Evolutionary conservation across 495 filamentous ascomycete genomes (phyloP).

Genomic region (Aspergillus taichungensis): DNA sequence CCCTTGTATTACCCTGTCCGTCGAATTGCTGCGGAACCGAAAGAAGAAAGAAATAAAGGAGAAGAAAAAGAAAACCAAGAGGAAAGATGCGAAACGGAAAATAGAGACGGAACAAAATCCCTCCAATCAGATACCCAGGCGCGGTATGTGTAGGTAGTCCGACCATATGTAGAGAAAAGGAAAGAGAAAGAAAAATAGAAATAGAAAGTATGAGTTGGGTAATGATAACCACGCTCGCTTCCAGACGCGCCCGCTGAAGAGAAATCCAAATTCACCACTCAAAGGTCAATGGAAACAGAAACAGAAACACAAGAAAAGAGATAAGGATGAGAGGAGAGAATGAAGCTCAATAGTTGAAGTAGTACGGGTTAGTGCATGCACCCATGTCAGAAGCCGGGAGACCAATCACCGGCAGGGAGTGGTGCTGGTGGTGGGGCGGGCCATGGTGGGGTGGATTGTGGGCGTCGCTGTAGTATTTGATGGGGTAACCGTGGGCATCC

Average conservation of each 20-base stretch:
- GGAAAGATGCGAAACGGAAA: not conserved
- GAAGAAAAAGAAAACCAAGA: not conserved
- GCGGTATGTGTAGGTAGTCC: no score
- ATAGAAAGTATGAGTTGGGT: not conserved
- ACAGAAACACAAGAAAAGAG: not conserved
- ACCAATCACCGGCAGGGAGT: conserved; percentile 8
- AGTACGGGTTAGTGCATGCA: conserved; percentile 21
- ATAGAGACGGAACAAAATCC: not conserved
- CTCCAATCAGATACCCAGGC: no score
- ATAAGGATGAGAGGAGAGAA: not conserved
- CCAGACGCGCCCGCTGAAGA: no score
- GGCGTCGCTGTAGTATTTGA: conserved; percentile 15
- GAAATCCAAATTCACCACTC: no score
- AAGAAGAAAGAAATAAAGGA: not conserved
- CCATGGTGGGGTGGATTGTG: conserved; percentile 2
- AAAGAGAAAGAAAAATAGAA: not conserved
- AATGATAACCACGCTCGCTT: not conserved
- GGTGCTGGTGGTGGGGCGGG: not conserved
- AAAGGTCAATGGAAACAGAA: not conserved
- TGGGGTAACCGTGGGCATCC: conserved; percentile 11
- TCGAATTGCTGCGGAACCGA: no score
- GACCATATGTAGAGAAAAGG: not conserved
- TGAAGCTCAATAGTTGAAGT: conserved; percentile 19
- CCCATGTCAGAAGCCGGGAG: conserved; percentile 11
- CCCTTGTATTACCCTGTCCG: no score